Percentiles rank a stretch among this genome's conserved stretches.
Evolutionary conservation across 345 rosid species (phyloP).

Genomic region (Zanthoxylum bungeanum): DNA sequence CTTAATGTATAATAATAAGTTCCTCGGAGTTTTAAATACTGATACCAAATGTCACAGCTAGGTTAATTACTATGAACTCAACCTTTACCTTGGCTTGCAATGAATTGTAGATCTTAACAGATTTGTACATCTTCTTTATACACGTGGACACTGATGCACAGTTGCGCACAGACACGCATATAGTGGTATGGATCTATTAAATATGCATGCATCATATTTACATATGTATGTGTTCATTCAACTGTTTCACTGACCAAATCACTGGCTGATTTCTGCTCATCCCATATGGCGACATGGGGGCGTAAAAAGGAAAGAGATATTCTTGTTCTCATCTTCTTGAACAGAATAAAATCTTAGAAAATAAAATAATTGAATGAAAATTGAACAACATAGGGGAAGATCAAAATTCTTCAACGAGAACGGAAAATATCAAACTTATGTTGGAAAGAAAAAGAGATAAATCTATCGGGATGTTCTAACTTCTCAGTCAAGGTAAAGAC

Average conservation of each 20-base stretch:
- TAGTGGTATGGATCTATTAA: not conserved
- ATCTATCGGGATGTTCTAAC: not conserved
- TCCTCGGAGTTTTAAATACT: too few relatives aligned
- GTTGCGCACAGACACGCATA: fast-evolving
- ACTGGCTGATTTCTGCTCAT: not conserved
- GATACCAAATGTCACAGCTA: too few relatives aligned
- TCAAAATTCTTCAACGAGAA: not conserved
- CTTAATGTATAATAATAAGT: too few relatives aligned
- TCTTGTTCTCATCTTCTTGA: not conserved
- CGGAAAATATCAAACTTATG: not conserved
- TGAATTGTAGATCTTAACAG: not conserved
- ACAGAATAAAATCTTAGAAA: not conserved
- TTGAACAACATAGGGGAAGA: not conserved
- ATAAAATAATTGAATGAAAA: not conserved
- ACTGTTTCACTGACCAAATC: not conserved
- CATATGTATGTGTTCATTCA: not conserved
- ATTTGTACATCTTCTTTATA: not conserved
- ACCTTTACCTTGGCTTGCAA: not conserved
- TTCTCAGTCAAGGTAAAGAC: not conserved
- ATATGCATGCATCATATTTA: too few relatives aligned
- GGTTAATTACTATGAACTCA: too few relatives aligned
- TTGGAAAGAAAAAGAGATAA: not conserved
- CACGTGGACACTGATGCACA: not conserved
- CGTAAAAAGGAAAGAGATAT: not conserved
- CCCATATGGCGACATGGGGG: too few relatives aligned